phyloP scores from a whole-genome alignment of 2,329 filamentous ascomycete species.

The Colletotrichum sp. region DNA sequence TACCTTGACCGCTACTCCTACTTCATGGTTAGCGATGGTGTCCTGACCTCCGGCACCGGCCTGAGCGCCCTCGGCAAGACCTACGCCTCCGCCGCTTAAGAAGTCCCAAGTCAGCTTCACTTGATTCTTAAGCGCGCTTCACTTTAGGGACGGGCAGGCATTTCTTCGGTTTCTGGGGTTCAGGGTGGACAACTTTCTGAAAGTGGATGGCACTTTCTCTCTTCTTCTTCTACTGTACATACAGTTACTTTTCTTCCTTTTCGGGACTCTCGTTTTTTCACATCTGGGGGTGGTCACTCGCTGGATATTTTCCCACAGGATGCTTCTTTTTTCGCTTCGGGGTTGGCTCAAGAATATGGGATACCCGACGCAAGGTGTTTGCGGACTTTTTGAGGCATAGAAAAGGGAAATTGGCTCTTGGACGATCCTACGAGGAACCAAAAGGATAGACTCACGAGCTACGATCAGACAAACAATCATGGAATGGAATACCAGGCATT shows the following conservation, averaged over 20 bases:
- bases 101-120: neutral
- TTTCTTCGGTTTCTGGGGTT: neutral
- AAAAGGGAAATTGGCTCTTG: slow-evolving; percentile 13
- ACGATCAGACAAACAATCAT: slow-evolving; percentile 18
- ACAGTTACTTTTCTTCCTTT: slow-evolving; percentile 23
- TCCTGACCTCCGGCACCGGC: slow-evolving; percentile 43
- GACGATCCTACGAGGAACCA: slow-evolving; percentile 12
- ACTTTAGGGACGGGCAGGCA: neutral
- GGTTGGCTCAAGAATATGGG: slow-evolving; percentile 7
- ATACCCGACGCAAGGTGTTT: slow-evolving; percentile 22
- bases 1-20: slow-evolving; percentile 63
- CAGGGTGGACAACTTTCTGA: neutral
- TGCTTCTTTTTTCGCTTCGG: slow-evolving; percentile 12
- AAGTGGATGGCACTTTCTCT: neutral
- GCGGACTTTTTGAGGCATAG: slow-evolving; percentile 14
- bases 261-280: slow-evolving; percentile 18
- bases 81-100: slow-evolving; percentile 45
- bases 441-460: slow-evolving; percentile 29
- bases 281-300: slow-evolving; percentile 22
- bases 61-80: slow-evolving; percentile 53
- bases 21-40: slow-evolving; percentile 54
- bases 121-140: neutral
- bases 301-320: slow-evolving; percentile 20
- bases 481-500: slow-evolving; percentile 17
- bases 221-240: slow-evolving; percentile 42